Evolutionary conservation across 495 filamentous ascomycete species (phyloP).

Genomic region (Daldinia childiae): DNA sequence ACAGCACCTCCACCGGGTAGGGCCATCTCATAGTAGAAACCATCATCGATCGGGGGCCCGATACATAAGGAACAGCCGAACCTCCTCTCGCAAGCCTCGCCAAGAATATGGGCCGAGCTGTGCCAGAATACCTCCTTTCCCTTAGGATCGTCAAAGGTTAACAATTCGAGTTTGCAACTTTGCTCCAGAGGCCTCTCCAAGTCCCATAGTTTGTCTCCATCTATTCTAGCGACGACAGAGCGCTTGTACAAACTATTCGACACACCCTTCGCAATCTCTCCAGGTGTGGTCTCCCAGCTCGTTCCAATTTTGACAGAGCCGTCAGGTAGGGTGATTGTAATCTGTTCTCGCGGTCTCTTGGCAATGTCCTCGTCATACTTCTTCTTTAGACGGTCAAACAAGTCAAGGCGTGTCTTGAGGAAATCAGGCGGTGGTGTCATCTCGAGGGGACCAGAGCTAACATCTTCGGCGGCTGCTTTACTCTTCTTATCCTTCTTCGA

Average conservation of each 20-base stretch:
- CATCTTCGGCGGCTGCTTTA: conserved; percentile 52
- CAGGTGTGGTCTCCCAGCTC: conserved; percentile 77
- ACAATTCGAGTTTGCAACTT: conserved; percentile 77
- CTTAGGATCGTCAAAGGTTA: conserved; percentile 85
- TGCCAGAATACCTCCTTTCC: conserved; percentile 93
- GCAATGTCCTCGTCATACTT: conserved; percentile 78
- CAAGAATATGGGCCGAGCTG: conserved; percentile 90
- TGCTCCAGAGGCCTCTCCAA: conserved; percentile 86
- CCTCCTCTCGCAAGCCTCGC: conserved; percentile 87
- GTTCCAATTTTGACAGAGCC: conserved; percentile 69
- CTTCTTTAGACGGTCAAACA: conserved; percentile 90
- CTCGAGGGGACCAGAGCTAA: conserved; percentile 59
- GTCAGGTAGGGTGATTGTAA: conserved; percentile 72
- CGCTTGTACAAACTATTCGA: conserved; percentile 76
- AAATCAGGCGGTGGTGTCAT: conserved; percentile 77
- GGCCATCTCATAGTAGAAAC: conserved; percentile 99
- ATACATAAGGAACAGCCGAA: conserved; percentile 92
- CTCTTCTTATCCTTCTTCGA: conserved; percentile 62
- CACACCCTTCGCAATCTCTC: conserved; percentile 70
- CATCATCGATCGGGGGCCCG: conserved; percentile 89
- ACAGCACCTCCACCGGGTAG: conserved; percentile 80
- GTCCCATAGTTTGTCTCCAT: conserved; percentile 85
- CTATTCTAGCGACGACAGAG: conserved; percentile 82
- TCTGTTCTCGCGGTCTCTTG: conserved; percentile 69
- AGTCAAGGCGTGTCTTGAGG: conserved; percentile 79